Conservation (phyloP, 1,139 yeast genomes). For the Debaryomyces psychrophilus region DNA sequence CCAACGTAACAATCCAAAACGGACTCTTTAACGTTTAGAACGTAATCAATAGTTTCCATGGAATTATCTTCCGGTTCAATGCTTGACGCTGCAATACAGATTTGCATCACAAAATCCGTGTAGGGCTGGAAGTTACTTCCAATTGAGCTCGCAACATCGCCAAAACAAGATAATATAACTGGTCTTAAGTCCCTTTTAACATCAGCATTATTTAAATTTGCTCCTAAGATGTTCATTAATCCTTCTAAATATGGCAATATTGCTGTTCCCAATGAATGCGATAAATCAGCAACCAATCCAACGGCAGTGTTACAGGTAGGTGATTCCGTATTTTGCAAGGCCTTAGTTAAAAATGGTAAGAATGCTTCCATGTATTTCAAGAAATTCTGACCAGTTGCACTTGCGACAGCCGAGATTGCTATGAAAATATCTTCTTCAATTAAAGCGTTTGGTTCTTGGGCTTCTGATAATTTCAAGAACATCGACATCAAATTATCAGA, state of each 20-base stretch:
- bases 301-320: constrained; percentile 87
- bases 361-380: constrained; percentile 78
- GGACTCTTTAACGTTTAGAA: constrained; percentile 74
- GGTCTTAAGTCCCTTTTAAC: constrained; percentile 85
- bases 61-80: constrained; percentile 61
- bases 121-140: constrained; percentile 77
- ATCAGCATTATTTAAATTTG: constrained; percentile 63
- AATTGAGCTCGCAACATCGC: constrained; percentile 90
- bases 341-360: constrained; percentile 77
- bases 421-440: constrained; percentile 94
- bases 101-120: constrained; percentile 74
- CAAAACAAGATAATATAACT: constrained; percentile 89
- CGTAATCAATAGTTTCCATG: constrained; percentile 77
- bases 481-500: constrained; percentile 85
- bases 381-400: constrained; percentile 72
- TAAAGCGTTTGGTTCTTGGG: constrained; percentile 68
- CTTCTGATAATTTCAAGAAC: constrained; percentile 67
- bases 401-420: constrained; percentile 87
- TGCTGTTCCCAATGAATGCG: constrained; percentile 82
- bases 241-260: constrained; percentile 76
- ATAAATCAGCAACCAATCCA: constrained; percentile 94
- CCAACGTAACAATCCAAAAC: constrained; percentile 96
- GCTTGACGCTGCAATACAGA: constrained; percentile 59
- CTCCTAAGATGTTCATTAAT: constrained; percentile 81
- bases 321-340: constrained; percentile 79